These are phyloP conservation scores for Terfezia claveryi DNA, from an alignment of 495 filamentous ascomycete species.

Conservation along the genomic window DNA sequence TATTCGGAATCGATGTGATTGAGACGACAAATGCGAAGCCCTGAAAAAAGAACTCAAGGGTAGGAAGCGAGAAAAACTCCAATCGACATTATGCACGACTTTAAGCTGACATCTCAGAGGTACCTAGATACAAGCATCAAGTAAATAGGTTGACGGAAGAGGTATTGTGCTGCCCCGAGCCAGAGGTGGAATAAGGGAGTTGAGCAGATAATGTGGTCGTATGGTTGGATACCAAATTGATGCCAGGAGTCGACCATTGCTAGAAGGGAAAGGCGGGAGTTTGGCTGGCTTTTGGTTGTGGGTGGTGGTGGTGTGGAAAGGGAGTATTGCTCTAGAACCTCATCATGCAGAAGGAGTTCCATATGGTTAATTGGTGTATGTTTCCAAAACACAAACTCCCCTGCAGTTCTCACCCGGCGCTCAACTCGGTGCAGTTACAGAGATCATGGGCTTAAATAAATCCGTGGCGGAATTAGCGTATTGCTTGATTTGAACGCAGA, in stretches of 20 bases:
- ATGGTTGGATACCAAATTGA: conserved; percentile 75
- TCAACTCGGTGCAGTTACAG: conserved; percentile 58
- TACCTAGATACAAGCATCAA: conserved; percentile 49
- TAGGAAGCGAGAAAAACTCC: conserved; percentile 23
- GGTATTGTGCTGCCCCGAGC: conserved; percentile 90
- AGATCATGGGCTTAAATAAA: conserved; percentile 81
- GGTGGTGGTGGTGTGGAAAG: conserved; percentile 41
- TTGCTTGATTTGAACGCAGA: conserved; percentile 77
- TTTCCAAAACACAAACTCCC: conserved; percentile 54
- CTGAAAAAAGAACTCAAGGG: conserved; percentile 56
- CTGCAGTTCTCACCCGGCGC: conserved; percentile 52
- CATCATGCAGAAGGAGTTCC: conserved; percentile 55
- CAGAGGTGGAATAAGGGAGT: conserved; percentile 95
- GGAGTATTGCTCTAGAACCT: conserved; percentile 70
- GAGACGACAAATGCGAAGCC: conserved; percentile 55
- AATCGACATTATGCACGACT: not conserved
- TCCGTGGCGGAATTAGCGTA: conserved; percentile 86
- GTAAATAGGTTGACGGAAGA: conserved; percentile 70
- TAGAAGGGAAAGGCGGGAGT: conserved; percentile 78
- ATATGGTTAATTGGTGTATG: conserved; percentile 20
- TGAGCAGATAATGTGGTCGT: conserved; percentile 98
- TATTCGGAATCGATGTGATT: conserved; percentile 69
- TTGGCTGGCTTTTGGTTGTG: conserved; percentile 29
- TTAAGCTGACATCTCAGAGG: not conserved
- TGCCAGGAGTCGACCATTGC: conserved; percentile 99